Evolutionary conservation across 495 filamentous ascomycete genomes (phyloP).

Genomic region (Cairneyella variabilis): DNA sequence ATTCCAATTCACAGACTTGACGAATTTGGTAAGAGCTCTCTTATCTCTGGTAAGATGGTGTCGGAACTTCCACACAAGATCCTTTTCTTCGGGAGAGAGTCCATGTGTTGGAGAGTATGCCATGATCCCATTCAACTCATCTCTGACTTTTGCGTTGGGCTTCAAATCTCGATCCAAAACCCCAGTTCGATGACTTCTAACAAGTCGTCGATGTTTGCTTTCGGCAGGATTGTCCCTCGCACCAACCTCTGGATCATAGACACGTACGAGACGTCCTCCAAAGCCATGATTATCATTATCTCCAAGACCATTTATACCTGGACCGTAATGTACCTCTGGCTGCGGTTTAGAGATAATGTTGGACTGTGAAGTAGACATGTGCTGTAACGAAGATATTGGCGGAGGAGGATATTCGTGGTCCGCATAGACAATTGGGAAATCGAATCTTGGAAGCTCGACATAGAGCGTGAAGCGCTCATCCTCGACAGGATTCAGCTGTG

Average conservation of each 20-base stretch:
- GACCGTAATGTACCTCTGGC: slow-evolving; percentile 78
- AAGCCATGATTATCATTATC: slow-evolving; percentile 48
- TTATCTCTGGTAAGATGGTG: slow-evolving; percentile 93
- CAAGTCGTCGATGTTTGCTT: slow-evolving; percentile 87
- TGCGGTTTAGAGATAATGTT: slow-evolving; percentile 70
- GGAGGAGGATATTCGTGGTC: slow-evolving; percentile 90
- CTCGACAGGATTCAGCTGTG: slow-evolving; percentile 29
- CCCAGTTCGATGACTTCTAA: slow-evolving; percentile 89
- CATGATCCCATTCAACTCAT: slow-evolving; percentile 88
- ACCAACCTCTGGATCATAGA: slow-evolving; percentile 93
- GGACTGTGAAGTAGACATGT: slow-evolving; percentile 57
- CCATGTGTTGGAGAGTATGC: slow-evolving; percentile 89
- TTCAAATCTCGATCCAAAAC: slow-evolving; percentile 90
- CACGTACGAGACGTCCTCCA: slow-evolving; percentile 62
- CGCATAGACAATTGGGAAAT: slow-evolving; percentile 92
- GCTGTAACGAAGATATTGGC: slow-evolving; percentile 66
- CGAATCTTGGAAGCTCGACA: slow-evolving; percentile 89
- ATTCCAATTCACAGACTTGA: slow-evolving; percentile 93
- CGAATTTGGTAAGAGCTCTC: slow-evolving; percentile 91
- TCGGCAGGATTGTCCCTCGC: slow-evolving; percentile 89
- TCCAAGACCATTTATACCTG: slow-evolving; percentile 64
- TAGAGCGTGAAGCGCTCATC: slow-evolving; percentile 70
- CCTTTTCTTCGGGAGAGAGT: slow-evolving; percentile 84
- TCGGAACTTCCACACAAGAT: slow-evolving; percentile 93
- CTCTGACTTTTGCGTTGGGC: slow-evolving; percentile 92